Percentiles rank a stretch among this genome's conserved stretches.
Evolutionary conservation across 768 basidiomycete species (phyloP).

Genomic region (Porpolomopsis calyptriformis): DNA sequence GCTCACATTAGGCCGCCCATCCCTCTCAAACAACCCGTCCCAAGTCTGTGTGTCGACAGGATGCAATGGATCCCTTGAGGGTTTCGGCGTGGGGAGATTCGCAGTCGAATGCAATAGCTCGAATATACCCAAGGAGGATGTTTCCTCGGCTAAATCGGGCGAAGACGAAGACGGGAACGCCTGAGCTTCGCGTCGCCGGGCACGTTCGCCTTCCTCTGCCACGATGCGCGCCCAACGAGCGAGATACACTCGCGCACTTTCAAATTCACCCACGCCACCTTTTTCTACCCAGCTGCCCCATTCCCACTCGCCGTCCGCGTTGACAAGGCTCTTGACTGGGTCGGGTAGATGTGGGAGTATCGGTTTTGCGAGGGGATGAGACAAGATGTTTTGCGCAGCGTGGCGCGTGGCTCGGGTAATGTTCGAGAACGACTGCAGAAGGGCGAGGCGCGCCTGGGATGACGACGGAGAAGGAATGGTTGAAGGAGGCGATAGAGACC

Average conservation of each 20-base stretch:
- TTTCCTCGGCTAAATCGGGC: conserved; percentile 44
- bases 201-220: conserved; percentile 93
- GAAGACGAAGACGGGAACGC: conserved; percentile 44
- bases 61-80: conserved; percentile 69
- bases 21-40: conserved; percentile 65
- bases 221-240: conserved; percentile 96
- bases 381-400: conserved; percentile 89
- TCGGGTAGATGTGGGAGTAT: conserved; percentile 94
- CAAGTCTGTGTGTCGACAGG: conserved; percentile 70
- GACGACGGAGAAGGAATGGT: conserved; percentile 35
- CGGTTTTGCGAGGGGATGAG: conserved; percentile 91
- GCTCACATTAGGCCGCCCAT: conserved; percentile 56
- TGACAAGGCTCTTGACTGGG: conserved; percentile 83
- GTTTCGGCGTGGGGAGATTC: conserved; percentile 71
- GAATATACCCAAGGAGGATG: conserved; percentile 74
- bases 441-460: conserved; percentile 66
- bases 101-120: conserved; percentile 73
- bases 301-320: conserved; percentile 82
- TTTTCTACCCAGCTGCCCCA: conserved; percentile 93
- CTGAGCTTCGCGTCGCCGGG: conserved; percentile 72
- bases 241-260: conserved; percentile 90
- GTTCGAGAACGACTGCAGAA: conserved; percentile 90
- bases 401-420: conserved; percentile 89
- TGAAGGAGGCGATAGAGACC: conserved; percentile 55
- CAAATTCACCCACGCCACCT: conserved; percentile 90